Conservation (phyloP, 106 monocot genomes). For the Allium fistulosum region DNA sequence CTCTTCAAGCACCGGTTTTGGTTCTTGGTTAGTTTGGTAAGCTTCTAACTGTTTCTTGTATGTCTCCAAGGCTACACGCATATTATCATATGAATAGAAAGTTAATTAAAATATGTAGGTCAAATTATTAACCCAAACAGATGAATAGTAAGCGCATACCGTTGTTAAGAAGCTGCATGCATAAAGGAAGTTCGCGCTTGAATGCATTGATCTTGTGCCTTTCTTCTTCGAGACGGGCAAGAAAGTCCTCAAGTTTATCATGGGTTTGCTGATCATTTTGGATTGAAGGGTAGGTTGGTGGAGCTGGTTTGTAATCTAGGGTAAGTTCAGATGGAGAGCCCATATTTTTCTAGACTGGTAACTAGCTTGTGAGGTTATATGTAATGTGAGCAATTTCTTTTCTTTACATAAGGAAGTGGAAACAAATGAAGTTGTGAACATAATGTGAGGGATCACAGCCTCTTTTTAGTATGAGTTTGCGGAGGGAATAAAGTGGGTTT, state of each 20-base stretch:
- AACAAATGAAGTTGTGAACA: conserved; percentile 11
- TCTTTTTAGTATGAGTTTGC: conserved; percentile 30
- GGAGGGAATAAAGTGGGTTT: conserved; percentile 51
- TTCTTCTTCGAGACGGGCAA: conserved; percentile 76
- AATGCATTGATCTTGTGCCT: conserved; percentile 85
- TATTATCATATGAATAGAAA: not conserved
- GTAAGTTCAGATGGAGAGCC: conserved; percentile 58
- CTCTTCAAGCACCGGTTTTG: conserved; percentile 60
- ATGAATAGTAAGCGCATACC: conserved; percentile 23
- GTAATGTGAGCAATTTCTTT: not conserved
- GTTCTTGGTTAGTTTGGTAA: conserved; percentile 20
- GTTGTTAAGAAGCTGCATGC: conserved; percentile 91
- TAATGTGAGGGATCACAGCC: conserved; percentile 28
- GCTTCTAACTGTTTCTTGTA: conserved; percentile 56
- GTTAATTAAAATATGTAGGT: not conserved
- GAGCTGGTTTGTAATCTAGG: conserved; percentile 61
- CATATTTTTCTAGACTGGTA: conserved; percentile 16
- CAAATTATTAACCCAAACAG: not conserved
- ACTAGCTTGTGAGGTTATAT: too few relatives aligned
- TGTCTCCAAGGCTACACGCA: conserved; percentile 54
- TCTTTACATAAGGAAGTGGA: conserved; percentile 4
- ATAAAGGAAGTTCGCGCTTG: conserved; percentile 90
- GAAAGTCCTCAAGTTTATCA: conserved; percentile 62
- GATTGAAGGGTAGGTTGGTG: conserved; percentile 6
- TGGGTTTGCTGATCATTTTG: conserved; percentile 15